Percentiles rank a stretch among this genome's conserved stretches.
Evolutionary conservation across 768 basidiomycete genomes (phyloP).

Genomic region (Suillus clintonianus): DNA sequence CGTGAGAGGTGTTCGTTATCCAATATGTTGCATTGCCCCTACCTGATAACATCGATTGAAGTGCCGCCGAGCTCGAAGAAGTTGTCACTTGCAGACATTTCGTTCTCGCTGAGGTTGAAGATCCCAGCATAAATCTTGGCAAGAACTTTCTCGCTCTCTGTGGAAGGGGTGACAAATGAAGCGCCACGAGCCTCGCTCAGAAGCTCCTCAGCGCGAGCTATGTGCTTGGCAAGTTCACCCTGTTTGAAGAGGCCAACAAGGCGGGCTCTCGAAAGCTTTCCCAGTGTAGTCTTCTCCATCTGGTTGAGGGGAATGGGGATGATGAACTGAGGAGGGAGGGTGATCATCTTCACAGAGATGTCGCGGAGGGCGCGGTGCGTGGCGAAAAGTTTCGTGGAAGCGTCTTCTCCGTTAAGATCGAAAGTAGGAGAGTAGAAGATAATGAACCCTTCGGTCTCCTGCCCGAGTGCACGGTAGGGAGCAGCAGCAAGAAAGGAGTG

Average conservation of each 20-base stretch:
- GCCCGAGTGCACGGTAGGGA: slow-evolving; percentile 39
- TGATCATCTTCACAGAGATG: slow-evolving; percentile 29
- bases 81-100: slow-evolving; percentile 31
- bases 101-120: slow-evolving; percentile 22
- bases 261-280: slow-evolving; percentile 40
- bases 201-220: slow-evolving; percentile 23
- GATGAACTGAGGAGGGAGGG: slow-evolving; percentile 36
- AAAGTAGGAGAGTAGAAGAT: slow-evolving; percentile 41
- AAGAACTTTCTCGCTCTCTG: slow-evolving; percentile 25
- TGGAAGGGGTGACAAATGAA: slow-evolving; percentile 19
- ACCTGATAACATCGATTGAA: slow-evolving; percentile 36
- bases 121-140: slow-evolving; percentile 27
- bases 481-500: slow-evolving; percentile 38
- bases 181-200: slow-evolving; percentile 17
- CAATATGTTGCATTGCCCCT: background rate
- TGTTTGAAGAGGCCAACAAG: slow-evolving; percentile 33
- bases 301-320: slow-evolving; percentile 39
- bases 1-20: background rate
- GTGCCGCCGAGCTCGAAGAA: slow-evolving; percentile 42
- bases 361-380: slow-evolving; percentile 33
- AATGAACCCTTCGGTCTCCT: slow-evolving; percentile 44
- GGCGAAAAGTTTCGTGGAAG: slow-evolving; percentile 14
- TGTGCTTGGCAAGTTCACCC: slow-evolving; percentile 30
- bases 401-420: slow-evolving; percentile 19
- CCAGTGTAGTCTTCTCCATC: slow-evolving; percentile 44